Base-by-base conservation (phyloP, 139 green algal species). In the Chlamydomonas sp. region DNA sequence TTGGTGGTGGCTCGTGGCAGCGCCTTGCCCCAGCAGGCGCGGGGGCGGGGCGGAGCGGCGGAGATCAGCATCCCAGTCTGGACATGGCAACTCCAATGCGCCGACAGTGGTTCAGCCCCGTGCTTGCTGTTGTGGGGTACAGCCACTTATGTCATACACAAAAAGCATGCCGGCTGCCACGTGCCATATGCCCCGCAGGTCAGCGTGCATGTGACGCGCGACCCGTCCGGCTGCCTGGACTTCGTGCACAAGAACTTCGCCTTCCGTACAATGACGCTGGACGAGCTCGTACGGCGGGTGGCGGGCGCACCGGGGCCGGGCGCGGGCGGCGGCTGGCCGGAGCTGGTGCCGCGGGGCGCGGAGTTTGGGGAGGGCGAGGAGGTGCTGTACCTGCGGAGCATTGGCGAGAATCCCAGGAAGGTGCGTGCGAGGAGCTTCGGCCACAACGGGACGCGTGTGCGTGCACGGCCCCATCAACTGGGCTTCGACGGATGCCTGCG, bases 231-330 rank as follows among this genome's bases (percentile, higher is more conserved):
- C 31, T 80, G 77, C 58, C 77, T 96, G 64, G 88, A 95, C 85
- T 96, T 96, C 69, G 91, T 93, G 5, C 17, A 90, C 80, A 95
- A 93, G 86, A 96, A 96, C 85, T 96, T 94, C 76, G 79, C 80
- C 77, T 96, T 92, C 90, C 59, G 82, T 20, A 89, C 68, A 20
- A 93, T 95, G 90, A 67, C 75, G 2, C 85, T 94, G 58, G 31
- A 60, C 4, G 92, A 96, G 75, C 85, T 95, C 2, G 17, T 95
- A 14, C 76, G 49, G 14, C 71, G 88, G 0, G 57, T 63, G 58
- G 64, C 75, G 3, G 64, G 16, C 17, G 6, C 14, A 16, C 49
- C 8, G 17, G n/a, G n/a, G 6, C 1, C 9, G 63, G 1, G 73
- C 60, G 59, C 9, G 17, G 77, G 60, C 17, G 17, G 15, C 17